phyloP scores from a whole-genome alignment of 192 early-diverging fungal species.

The Linnemannia zychae region DNA sequence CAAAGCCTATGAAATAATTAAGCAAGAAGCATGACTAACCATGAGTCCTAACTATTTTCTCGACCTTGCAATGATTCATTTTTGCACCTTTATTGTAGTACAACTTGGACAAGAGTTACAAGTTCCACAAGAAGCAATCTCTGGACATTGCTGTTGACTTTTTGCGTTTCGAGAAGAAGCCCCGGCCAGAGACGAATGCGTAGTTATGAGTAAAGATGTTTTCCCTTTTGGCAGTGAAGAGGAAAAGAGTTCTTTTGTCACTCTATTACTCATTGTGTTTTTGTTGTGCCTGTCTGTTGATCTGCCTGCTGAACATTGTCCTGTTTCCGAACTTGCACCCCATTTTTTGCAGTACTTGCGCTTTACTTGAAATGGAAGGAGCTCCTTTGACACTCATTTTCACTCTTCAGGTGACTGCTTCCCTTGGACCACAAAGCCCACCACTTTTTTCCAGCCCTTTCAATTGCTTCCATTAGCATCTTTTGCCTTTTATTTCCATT shows the following conservation, averaged over 20 bases:
- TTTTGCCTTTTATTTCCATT: background rate
- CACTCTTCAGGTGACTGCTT: no score
- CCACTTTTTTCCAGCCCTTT: background rate
- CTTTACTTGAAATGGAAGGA: background rate
- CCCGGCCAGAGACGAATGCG: slow-evolving; percentile 12
- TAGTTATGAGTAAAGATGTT: background rate
- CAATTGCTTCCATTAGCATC: background rate
- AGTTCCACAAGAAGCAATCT: slow-evolving; percentile 81
- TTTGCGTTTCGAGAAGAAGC: slow-evolving; percentile 71
- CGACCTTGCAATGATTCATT: background rate
- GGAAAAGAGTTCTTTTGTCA: no score
- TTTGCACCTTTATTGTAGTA: slow-evolving; percentile 58
- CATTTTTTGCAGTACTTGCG: background rate
- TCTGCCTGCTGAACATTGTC: background rate
- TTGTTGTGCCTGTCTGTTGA: background rate
- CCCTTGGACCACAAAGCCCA: background rate
- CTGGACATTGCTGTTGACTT: slow-evolving; percentile 83
- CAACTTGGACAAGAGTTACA: slow-evolving; percentile 85
- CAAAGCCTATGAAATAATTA: background rate
- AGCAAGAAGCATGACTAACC: background rate
- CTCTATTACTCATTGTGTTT: background rate
- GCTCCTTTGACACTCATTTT: no score
- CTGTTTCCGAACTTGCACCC: background rate
- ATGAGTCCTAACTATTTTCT: background rate
- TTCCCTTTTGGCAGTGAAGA: background rate